Conservation (phyloP, 805 yeast genomes). For the Clavispora phyllophila region DNA sequence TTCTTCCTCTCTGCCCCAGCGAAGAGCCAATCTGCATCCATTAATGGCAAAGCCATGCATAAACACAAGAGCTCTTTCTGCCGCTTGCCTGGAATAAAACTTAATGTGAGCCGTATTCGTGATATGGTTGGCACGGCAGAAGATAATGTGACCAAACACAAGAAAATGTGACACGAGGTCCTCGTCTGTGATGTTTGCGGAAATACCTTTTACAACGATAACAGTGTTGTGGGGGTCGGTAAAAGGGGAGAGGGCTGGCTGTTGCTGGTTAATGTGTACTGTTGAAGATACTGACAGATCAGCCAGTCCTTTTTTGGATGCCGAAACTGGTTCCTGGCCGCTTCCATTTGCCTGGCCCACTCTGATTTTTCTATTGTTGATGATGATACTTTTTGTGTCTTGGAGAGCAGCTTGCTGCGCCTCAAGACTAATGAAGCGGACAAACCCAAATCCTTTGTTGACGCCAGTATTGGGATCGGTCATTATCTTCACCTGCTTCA, state of each 20-base stretch:
- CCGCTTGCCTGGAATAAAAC: constrained; percentile 27
- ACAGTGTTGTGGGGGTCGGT: constrained; percentile 84
- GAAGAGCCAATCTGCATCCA: constrained; percentile 23
- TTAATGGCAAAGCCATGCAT: constrained; percentile 27
- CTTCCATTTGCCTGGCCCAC: constrained; percentile 48
- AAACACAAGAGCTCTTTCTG: constrained; percentile 33
- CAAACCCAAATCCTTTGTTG: constrained; percentile 86
- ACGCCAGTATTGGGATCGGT: constrained; percentile 63
- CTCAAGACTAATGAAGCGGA: constrained; percentile 60
- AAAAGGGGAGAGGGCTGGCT: constrained; percentile 54
- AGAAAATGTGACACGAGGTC: constrained; percentile 59
- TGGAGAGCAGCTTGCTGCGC: constrained; percentile 68
- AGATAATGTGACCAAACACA: constrained; percentile 53
- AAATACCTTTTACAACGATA: constrained; percentile 63
- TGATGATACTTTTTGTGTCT: constrained; percentile 76
- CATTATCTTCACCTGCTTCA: constrained; percentile 75
- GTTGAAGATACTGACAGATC: constrained; percentile 5
- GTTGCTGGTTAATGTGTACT: constrained; percentile 35
- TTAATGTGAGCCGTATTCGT: constrained; percentile 20
- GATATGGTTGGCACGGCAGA: constrained; percentile 18
- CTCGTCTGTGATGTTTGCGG: constrained; percentile 51
- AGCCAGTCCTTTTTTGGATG: neutral
- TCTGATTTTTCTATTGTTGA: constrained; percentile 72
- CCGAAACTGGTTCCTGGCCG: constrained; percentile 2
- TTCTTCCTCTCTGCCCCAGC: constrained; percentile 28